A percentile compares a stretch with the other conserved stretches of the same genome.
These are phyloP conservation scores for Erucastrum elatum DNA, from an alignment of 345 rosid species.

Conservation along the genomic window DNA sequence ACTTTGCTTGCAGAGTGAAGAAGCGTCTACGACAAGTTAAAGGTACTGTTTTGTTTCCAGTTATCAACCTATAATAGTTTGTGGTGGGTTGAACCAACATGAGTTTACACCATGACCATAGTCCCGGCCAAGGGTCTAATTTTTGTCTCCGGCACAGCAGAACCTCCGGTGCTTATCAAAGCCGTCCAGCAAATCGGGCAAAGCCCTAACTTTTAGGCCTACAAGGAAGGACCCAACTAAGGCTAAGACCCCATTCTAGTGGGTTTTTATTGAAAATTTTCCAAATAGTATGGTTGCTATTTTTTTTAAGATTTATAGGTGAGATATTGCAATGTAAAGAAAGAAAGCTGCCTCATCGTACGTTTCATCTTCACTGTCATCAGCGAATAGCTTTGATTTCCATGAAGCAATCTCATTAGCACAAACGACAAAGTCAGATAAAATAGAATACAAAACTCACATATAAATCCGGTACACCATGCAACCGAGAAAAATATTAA, in stretches of 20 bases:
- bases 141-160: slow-evolving; percentile 22
- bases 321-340: slow-evolving; percentile 1
- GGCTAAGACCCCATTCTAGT: slow-evolving; percentile 4
- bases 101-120: slow-evolving; percentile 27
- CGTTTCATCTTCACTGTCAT: background rate
- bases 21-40: slow-evolving; percentile 16
- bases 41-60: background rate
- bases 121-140: slow-evolving; percentile 16
- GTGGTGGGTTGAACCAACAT: background rate
- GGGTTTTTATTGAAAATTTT: background rate
- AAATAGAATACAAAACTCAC: background rate
- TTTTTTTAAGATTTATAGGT: background rate
- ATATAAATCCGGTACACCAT: background rate
- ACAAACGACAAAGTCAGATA: background rate
- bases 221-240: slow-evolving; percentile 30
- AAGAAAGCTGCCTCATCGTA: background rate
- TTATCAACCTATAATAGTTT: background rate
- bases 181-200: slow-evolving; percentile 6
- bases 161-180: slow-evolving; percentile 16
- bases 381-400: background rate
- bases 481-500: background rate
- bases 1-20: background rate
- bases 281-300: background rate
- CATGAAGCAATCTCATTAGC: background rate
- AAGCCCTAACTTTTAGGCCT: slow-evolving; percentile 22